Evolutionary conservation across 2,329 filamentous ascomycete genomes (phyloP), one percentile per base, ranked within the genome.

Genomic region (Atkinsonella texensis): DNA sequence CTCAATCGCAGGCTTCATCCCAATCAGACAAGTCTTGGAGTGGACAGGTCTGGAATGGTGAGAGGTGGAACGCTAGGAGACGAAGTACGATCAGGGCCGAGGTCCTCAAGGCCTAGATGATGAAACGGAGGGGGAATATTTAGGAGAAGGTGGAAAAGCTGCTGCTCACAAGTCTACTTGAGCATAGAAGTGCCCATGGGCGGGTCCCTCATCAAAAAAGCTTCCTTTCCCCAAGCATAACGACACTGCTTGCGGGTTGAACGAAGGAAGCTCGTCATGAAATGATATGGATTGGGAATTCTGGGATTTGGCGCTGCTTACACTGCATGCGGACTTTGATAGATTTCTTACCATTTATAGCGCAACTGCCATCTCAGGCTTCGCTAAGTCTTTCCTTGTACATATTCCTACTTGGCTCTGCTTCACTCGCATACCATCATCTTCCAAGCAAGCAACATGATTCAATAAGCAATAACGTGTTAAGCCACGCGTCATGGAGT

Each of bases 11-110:
- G 10, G 3, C 6, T n/a, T 3, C 46, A n/a, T 10, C 46, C n/a
- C 23, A 18, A 33, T 12, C 33, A 5, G 43, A 50, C 31, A 18
- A 47, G 10, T 47, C 43, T 9, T 54, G 52, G 52, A 39, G 38
- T 13, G 52, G 52, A 18, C 45, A 54, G 17, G 41, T 20, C 9
- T 54, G 52, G 52, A 51, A 51, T 45, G 52, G 51, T 9, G 11
- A 18, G 20, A 35, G 47, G 18, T 53, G 51, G 51, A 12, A 13
- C 31, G 35, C 52, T 33, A 43, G 32, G 28, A 53, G 49, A 49
- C 15, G 46, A 17, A 48, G 17, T 17, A 13, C 39, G 33, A 12
- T 43, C 1, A 5, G 45, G 1, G 46, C 20, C n/a, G 39, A 39
- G 17, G 18, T 31, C 10, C 41, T 49, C n/a, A 10, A 28, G 10